Conservation (phyloP, 352 stramenopile genomes). For the Thalassiosira exigua region DNA sequence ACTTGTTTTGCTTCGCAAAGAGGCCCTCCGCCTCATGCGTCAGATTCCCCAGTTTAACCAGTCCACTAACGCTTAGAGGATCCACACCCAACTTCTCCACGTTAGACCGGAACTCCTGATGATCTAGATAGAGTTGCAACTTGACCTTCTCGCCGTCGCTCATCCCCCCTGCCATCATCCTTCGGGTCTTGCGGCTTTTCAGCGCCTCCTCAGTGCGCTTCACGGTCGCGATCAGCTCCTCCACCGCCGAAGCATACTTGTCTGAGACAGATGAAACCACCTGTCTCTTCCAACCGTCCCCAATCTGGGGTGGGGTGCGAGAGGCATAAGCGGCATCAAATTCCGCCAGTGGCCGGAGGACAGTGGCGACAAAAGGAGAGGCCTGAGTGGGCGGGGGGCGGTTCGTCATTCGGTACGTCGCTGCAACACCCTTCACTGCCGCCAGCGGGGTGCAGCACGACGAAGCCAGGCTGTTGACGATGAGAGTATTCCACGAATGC, state of each 20-base stretch:
- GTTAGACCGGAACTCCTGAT: slow-evolving; percentile 57
- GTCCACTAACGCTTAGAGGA: slow-evolving; percentile 51
- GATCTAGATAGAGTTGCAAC: slow-evolving; percentile 80
- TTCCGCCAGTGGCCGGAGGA: slow-evolving; percentile 78
- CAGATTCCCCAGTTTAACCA: slow-evolving; percentile 69
- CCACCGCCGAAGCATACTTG: slow-evolving; percentile 73
- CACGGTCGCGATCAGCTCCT: slow-evolving; percentile 81
- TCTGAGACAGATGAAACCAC: slow-evolving; percentile 67
- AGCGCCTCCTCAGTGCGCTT: slow-evolving; percentile 82
- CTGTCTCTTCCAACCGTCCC: slow-evolving; percentile 66
- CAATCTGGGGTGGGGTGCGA: slow-evolving; percentile 72
- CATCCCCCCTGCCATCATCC: slow-evolving; percentile 77
- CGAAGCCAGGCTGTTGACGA: slow-evolving; percentile 73
- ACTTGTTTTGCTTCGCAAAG: slow-evolving; percentile 24
- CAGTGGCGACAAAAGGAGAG: slow-evolving; percentile 78
- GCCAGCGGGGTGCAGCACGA: slow-evolving; percentile 74
- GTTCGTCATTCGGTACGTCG: slow-evolving; percentile 85
- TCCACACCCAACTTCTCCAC: slow-evolving; percentile 70
- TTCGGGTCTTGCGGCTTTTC: slow-evolving; percentile 67
- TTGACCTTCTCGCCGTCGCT: slow-evolving; percentile 85
- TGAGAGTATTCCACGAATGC: slow-evolving; percentile 75
- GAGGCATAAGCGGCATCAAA: slow-evolving; percentile 69
- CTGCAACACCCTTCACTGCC: slow-evolving; percentile 82
- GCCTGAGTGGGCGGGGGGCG: slow-evolving; percentile 77
- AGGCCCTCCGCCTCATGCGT: slow-evolving; percentile 69